Evolutionary conservation across 768 basidiomycete species (phyloP), one percentile per base, ranked within the genome.

Genomic region (Boletellus ananas): DNA sequence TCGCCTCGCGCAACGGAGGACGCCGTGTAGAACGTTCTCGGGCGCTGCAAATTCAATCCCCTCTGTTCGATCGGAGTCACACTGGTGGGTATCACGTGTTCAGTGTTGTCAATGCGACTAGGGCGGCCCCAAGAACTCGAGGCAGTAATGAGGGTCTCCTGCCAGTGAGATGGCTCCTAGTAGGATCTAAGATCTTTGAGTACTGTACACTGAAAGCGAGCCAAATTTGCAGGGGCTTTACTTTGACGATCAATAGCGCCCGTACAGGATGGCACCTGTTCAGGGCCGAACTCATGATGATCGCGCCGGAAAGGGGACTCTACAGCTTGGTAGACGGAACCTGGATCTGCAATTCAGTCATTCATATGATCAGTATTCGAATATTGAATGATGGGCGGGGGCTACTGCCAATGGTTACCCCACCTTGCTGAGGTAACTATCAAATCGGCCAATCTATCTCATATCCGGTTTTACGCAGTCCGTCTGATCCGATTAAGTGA

Each of bases 181-280:
- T 29, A 10, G 29, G 10, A 9, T 11, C 29, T 29, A 29, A 13
- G 34, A 9, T 29, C 18, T 12, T 29, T 10, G 13, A 23, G 34
- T 50, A 16, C 2, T 38, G 18, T 34, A 23, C 18, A 37, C 23
- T 34, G 17, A 17, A 20, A 54, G 23, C 29, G 18, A 18, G 11
- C n/a, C 17, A 37, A 41, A 3, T n/a, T 18, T 27, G 25, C 23
- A 5, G 17, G 10, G 36, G 18, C 21, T 20, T 18, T 13, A 16
- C 37, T n/a, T n/a, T n/a, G 20, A 14, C 18, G 17, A 34, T 20
- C n/a, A 23, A 33, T 51, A 51, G 52, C 57, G 62, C 62, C 7
- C n/a, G 57, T 65, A 63, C 62, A 63, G 62, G 57, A 59, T 63
- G 62, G 62, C 29, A 55, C 7, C 25, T 11, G 34, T 41, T 43